Evolutionary conservation across 2,329 filamentous ascomycete species (phyloP).

Genomic region (Diplodia mutila): DNA sequence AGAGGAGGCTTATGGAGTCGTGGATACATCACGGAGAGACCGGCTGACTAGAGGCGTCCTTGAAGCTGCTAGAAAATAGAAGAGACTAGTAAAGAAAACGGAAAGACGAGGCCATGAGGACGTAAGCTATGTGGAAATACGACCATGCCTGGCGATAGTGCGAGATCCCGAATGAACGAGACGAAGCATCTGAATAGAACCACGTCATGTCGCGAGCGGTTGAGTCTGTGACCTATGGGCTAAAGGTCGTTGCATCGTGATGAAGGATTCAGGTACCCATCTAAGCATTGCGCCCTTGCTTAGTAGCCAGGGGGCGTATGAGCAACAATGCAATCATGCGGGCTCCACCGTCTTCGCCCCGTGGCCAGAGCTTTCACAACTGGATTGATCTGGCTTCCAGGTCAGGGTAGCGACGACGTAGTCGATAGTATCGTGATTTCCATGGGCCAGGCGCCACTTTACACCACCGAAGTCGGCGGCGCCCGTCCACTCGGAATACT

Average conservation of each 20-base stretch:
- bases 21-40: conserved; percentile 48
- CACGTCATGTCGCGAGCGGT: neutral
- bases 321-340: neutral
- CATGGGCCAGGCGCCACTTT: conserved; percentile 13
- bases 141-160: neutral
- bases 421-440: conserved; percentile 1
- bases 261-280: neutral
- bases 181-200: neutral
- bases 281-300: neutral
- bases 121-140: neutral
- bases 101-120: neutral
- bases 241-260: neutral
- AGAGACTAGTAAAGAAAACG: neutral
- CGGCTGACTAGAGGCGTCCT: conserved; percentile 48
- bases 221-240: neutral
- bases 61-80: conserved; percentile 38
- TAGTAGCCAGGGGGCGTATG: neutral
- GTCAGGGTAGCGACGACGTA: conserved; percentile 6
- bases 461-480: conserved; percentile 15
- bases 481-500: conserved; percentile 10
- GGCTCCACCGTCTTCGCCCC: neutral
- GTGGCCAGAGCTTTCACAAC: neutral
- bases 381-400: neutral
- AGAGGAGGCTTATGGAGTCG: conserved; percentile 52
- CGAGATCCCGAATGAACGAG: neutral